Percentiles rank a stretch among this genome's conserved stretches.
Conservation (phyloP, 768 basidiomycete genomes). For the Tremella fuciformis region DNA sequence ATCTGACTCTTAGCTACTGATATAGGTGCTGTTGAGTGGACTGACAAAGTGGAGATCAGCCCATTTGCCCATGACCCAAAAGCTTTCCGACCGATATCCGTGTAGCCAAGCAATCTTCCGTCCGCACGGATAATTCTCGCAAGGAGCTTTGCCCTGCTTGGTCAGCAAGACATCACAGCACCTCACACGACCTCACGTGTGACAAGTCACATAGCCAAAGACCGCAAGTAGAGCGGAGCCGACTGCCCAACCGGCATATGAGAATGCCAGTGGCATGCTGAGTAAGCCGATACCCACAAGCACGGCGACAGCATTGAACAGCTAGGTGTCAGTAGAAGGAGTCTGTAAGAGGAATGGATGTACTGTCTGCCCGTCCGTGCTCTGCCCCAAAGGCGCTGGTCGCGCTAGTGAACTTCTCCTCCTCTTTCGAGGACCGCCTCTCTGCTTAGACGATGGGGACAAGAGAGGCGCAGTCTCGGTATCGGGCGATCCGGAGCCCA, state of each 20-base stretch:
- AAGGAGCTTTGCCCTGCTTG: conserved; percentile 74
- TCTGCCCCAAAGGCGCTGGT: conserved; percentile 26
- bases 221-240: conserved; percentile 71
- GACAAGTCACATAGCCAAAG: conserved; percentile 78
- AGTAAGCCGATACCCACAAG: conserved; percentile 84
- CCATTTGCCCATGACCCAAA: conserved; percentile 72
- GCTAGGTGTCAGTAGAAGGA: conserved; percentile 52
- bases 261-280: conserved; percentile 84
- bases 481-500: not conserved
- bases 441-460: conserved; percentile 11
- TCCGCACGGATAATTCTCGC: conserved; percentile 72
- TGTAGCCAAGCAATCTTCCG: conserved; percentile 70
- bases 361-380: conserved; percentile 49
- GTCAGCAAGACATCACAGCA: too few relatives aligned
- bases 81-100: conserved; percentile 84
- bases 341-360: not conserved
- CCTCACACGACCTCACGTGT: conserved; percentile 74
- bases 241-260: conserved; percentile 82
- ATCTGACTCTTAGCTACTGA: conserved; percentile 55
- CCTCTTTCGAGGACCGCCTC: conserved; percentile 2
- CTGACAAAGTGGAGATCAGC: conserved; percentile 45
- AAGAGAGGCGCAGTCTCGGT: not conserved
- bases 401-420: conserved; percentile 5
- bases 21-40: not conserved
- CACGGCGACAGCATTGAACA: conserved; percentile 87